These are phyloP conservation scores for Pseudogymnoascus sp. DNA, from an alignment of 2,329 filamentous ascomycete species.

Conservation along the genomic window DNA sequence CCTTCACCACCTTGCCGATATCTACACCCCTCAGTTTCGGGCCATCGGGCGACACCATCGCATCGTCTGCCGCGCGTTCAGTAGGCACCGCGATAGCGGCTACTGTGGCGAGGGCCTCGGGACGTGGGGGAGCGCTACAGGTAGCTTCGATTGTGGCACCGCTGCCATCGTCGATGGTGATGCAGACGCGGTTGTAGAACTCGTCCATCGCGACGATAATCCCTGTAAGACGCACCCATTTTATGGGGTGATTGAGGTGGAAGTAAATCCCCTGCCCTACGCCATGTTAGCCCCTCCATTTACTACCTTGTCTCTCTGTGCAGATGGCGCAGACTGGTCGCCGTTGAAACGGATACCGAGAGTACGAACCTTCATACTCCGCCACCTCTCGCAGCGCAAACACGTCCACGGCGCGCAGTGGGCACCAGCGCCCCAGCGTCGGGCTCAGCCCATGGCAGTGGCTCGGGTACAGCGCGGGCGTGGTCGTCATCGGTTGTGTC, in stretches of 20 bases:
- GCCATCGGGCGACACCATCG: slow-evolving; percentile 33
- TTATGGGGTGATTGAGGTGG: slow-evolving; percentile 64
- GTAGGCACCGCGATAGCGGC: background rate
- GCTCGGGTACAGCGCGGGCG: slow-evolving; percentile 43
- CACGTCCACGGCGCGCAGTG: slow-evolving; percentile 44
- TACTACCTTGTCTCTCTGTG: background rate
- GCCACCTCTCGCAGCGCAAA: slow-evolving; percentile 37
- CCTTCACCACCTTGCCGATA: slow-evolving; percentile 46
- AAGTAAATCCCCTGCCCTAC: slow-evolving; percentile 54
- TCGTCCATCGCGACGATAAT: slow-evolving; percentile 57
- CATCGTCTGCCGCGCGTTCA: slow-evolving; percentile 24
- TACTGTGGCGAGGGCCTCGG: background rate
- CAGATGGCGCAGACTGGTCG: too few species aligned
- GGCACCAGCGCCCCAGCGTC: slow-evolving; percentile 51
- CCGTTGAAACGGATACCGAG: background rate
- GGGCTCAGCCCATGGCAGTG: slow-evolving; percentile 57
- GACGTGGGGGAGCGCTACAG: slow-evolving; percentile 18
- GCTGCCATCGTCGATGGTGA: slow-evolving; percentile 57
- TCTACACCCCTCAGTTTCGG: slow-evolving; percentile 31
- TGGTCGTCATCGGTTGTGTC: slow-evolving; percentile 9
- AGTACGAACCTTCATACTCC: slow-evolving; percentile 44
- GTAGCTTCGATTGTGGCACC: slow-evolving; percentile 46
- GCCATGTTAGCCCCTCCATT: background rate
- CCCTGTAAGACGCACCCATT: slow-evolving; percentile 64
- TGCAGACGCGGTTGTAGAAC: slow-evolving; percentile 38